These are phyloP conservation scores for Phytophthora pisi DNA, from an alignment of 352 stramenopile species.

Conservation along the genomic window DNA sequence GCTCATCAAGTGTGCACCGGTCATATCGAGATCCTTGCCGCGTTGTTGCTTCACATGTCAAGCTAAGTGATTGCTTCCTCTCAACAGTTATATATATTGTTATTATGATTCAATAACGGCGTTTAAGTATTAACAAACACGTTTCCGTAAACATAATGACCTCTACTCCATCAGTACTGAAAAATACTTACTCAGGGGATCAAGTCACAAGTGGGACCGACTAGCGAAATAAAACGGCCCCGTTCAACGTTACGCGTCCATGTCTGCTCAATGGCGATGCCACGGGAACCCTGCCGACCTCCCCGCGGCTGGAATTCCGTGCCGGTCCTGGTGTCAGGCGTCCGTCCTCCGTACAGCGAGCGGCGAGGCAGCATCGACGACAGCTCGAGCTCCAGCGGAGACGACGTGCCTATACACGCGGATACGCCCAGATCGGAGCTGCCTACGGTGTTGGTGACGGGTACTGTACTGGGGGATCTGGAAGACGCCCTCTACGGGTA, in stretches of 20 bases:
- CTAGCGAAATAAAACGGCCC: slow-evolving; percentile 22
- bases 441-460: slow-evolving; percentile 35
- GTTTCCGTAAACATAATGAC: not conserved
- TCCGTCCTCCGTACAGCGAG: slow-evolving; percentile 34
- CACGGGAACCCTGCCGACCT: slow-evolving; percentile 8
- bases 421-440: slow-evolving; percentile 35
- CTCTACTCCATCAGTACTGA: not conserved
- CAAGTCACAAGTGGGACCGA: slow-evolving; percentile 6
- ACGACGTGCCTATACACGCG: slow-evolving; percentile 28
- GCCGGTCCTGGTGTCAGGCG: not conserved
- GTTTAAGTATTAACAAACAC: not conserved
- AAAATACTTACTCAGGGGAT: not conserved
- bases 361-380: slow-evolving; percentile 28
- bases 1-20: not conserved
- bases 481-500: slow-evolving; percentile 58
- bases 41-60: too few relatives aligned
- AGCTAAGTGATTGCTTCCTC: not conserved
- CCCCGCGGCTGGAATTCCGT: not conserved
- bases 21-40: not conserved
- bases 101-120: not conserved
- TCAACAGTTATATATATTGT: not conserved
- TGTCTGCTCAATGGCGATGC: slow-evolving; percentile 12
- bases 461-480: slow-evolving; percentile 46
- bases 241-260: slow-evolving; percentile 8
- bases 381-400: slow-evolving; percentile 28